These are phyloP conservation scores for Barbatosphaeria neglecta DNA, from an alignment of 495 filamentous ascomycete species.

Conservation along the genomic window DNA sequence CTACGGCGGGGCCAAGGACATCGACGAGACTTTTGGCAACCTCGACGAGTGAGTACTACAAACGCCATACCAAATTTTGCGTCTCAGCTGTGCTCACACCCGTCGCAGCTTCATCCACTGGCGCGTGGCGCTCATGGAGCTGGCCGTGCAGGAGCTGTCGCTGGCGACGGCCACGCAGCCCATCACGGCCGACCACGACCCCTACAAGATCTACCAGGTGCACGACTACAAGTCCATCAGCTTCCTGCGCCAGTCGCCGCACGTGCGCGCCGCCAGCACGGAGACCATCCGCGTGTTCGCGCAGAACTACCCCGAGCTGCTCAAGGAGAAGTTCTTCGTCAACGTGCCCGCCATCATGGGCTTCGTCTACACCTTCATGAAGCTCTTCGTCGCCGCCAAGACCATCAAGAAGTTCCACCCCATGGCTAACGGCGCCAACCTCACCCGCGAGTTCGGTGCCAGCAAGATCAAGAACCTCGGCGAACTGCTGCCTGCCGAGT, in stretches of 20 bases:
- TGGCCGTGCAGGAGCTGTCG: constrained; percentile 57
- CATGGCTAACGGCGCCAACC: constrained; percentile 59
- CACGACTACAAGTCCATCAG: constrained; percentile 80
- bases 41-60: constrained; percentile 54
- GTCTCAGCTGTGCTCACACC: constrained; percentile 8
- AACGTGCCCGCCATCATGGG: constrained; percentile 83
- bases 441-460: constrained; percentile 49
- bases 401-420: constrained; percentile 79
- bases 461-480: constrained; percentile 37
- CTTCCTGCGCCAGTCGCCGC: constrained; percentile 63
- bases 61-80: neutral
- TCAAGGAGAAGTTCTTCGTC: constrained; percentile 84
- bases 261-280: constrained; percentile 57
- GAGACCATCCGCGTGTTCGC: constrained; percentile 69
- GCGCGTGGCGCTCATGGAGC: constrained; percentile 80
- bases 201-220: constrained; percentile 78
- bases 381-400: constrained; percentile 64
- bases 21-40: constrained; percentile 61
- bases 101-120: constrained; percentile 62
- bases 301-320: constrained; percentile 73
- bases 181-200: constrained; percentile 68
- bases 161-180: constrained; percentile 52
- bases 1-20: constrained; percentile 66
- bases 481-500: constrained; percentile 52
- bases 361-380: constrained; percentile 72